These are phyloP conservation scores for Letharia lupina DNA, from an alignment of 495 filamentous ascomycete species.

Conservation along the genomic window DNA sequence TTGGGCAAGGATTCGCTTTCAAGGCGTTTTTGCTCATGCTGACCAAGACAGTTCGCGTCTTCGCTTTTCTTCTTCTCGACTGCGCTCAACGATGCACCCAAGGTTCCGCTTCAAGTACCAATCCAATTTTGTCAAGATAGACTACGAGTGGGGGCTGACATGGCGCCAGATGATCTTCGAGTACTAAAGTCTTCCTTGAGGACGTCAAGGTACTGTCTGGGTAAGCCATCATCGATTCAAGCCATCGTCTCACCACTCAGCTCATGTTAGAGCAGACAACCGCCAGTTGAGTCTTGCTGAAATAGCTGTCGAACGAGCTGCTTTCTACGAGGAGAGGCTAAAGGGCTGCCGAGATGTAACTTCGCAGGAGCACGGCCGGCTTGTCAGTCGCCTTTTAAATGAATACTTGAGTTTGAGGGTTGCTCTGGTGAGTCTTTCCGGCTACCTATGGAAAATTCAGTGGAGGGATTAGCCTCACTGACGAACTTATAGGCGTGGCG, in stretches of 20 bases:
- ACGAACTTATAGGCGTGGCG: conserved; percentile 53
- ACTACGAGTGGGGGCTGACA: not conserved
- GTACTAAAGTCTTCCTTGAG: conserved; percentile 61
- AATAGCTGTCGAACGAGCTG: conserved; percentile 54
- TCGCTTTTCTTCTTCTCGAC: conserved; percentile 65
- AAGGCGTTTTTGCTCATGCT: not conserved
- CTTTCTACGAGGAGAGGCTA: conserved; percentile 52
- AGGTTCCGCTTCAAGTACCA: conserved; percentile 14
- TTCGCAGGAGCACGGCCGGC: conserved; percentile 22
- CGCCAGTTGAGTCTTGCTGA: conserved; percentile 47
- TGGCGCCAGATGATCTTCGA: conserved; percentile 39
- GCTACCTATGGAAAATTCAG: not conserved
- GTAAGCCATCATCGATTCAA: conserved; percentile 34
- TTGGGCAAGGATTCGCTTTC: conserved; percentile 16
- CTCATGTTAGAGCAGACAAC: conserved; percentile 37
- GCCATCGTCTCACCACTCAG: not conserved
- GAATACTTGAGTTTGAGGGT: conserved; percentile 68
- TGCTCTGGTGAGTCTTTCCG: conserved; percentile 46
- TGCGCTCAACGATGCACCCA: conserved; percentile 37
- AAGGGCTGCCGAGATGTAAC: conserved; percentile 31
- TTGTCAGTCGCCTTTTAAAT: conserved; percentile 36
- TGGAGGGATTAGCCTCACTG: conserved; percentile 11
- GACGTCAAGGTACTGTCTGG: conserved; percentile 55
- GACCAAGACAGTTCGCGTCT: conserved; percentile 42
- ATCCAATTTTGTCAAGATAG: not conserved